These are phyloP conservation scores for Ambrosia artemisiifolia DNA, from an alignment of 129 eudicot species.

Conservation along the genomic window DNA sequence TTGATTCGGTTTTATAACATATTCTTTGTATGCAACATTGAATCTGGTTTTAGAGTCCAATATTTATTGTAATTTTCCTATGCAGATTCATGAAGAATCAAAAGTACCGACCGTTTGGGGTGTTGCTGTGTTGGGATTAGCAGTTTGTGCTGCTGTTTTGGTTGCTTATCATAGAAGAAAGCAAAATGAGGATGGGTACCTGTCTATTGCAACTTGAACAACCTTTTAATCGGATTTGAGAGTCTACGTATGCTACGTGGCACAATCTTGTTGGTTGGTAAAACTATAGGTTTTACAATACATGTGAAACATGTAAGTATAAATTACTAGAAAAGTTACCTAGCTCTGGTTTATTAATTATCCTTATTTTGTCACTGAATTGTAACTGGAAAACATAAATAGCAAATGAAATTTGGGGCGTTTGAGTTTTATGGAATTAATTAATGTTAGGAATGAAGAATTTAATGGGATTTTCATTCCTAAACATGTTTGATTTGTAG, in stretches of 20 bases:
- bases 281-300: background rate
- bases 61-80: background rate
- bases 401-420: no score
- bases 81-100: slow-evolving; percentile 28
- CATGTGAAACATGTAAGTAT: background rate
- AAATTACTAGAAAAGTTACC: background rate
- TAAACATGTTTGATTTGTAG: no score
- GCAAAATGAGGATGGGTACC: slow-evolving; percentile 31
- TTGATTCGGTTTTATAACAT: background rate
- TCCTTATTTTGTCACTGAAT: background rate
- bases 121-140: slow-evolving; percentile 29
- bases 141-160: slow-evolving; percentile 29
- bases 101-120: slow-evolving; percentile 27
- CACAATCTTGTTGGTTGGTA: background rate
- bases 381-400: no score
- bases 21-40: background rate
- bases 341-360: background rate
- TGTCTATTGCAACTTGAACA: slow-evolving; percentile 24
- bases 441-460: no score
- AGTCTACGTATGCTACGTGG: background rate
- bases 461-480: no score
- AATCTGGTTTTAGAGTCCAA: slow-evolving; percentile 6
- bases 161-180: slow-evolving; percentile 25
- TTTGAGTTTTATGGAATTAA: no score
- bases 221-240: background rate